These are phyloP conservation scores for Lipomyces chichibuensis DNA, from an alignment of 805 yeast species.

Conservation along the genomic window DNA sequence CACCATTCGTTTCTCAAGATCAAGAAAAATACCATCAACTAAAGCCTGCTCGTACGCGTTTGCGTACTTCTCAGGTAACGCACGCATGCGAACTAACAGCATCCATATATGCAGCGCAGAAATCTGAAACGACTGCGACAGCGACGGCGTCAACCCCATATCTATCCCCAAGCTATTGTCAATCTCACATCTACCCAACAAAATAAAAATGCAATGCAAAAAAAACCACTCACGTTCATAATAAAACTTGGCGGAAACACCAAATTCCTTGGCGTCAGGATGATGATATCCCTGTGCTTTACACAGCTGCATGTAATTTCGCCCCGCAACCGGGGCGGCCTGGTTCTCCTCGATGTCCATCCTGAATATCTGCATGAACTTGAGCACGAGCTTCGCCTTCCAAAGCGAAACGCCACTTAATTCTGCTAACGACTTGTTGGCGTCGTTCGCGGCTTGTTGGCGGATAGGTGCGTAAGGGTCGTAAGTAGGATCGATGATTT, in stretches of 20 bases:
- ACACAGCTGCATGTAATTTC: constrained; percentile 81
- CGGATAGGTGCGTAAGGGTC: constrained; percentile 22
- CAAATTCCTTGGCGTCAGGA: constrained; percentile 62
- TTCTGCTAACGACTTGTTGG: constrained; percentile 23
- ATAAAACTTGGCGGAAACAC: constrained; percentile 78
- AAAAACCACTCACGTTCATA: constrained; percentile 52
- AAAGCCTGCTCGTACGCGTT: constrained; percentile 88
- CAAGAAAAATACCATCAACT: constrained; percentile 85
- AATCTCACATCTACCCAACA: no score
- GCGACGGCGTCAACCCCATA: constrained; percentile 77
- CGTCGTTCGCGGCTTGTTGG: constrained; percentile 5
- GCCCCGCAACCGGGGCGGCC: constrained; percentile 94
- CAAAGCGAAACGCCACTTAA: constrained; percentile 25
- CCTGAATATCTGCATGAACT: constrained; percentile 51
- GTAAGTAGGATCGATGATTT: constrained; percentile 14
- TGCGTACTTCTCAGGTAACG: constrained; percentile 89
- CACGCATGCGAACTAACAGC: constrained; percentile 91
- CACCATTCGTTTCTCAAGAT: constrained; percentile 81
- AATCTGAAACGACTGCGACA: constrained; percentile 96
- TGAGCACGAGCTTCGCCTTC: constrained; percentile 18
- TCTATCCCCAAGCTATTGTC: constrained; percentile 45
- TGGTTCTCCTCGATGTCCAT: constrained; percentile 91
- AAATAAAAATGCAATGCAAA: no score
- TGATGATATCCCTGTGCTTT: constrained; percentile 67
- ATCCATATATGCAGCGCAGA: constrained; percentile 92